phyloP scores from a whole-genome alignment of 164 flowering plant genomes.

The Echeveria elegans region DNA sequence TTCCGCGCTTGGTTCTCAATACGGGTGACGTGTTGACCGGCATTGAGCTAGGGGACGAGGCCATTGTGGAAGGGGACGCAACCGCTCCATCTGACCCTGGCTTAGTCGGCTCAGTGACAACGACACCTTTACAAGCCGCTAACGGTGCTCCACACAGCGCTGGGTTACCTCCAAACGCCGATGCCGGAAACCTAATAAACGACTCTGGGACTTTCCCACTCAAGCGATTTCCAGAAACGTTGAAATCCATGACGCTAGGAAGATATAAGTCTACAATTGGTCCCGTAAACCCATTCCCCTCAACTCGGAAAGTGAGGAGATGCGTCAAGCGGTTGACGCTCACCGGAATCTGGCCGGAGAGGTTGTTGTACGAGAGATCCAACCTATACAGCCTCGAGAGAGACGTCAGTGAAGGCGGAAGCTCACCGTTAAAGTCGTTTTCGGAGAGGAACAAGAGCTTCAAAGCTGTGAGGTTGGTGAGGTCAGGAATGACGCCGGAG shows the following conservation, averaged over 20 bases:
- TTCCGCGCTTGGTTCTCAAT: not conserved
- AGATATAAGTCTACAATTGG: constrained; percentile 30
- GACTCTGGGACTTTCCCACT: constrained; percentile 52
- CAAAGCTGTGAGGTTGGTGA: constrained; percentile 49
- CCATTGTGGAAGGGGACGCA: constrained; percentile 24
- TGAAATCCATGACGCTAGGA: constrained; percentile 53
- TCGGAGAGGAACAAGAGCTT: constrained; percentile 60
- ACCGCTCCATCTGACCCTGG: constrained; percentile 38
- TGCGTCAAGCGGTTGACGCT: constrained; percentile 37
- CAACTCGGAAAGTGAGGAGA: constrained; percentile 62
- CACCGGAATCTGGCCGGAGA: constrained; percentile 53
- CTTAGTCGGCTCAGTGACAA: constrained; percentile 26
- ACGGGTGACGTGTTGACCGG: constrained; percentile 18
- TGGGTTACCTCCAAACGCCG: constrained; percentile 41
- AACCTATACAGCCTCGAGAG: constrained; percentile 54
- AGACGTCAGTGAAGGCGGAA: constrained; percentile 37
- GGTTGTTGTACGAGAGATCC: constrained; percentile 64
- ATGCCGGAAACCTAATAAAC: constrained; percentile 42
- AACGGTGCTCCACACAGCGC: constrained; percentile 65
- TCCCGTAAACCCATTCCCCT: constrained; percentile 57
- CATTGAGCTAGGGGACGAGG: constrained; percentile 43
- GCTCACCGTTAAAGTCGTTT: constrained; percentile 48
- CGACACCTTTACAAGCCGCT: constrained; percentile 22
- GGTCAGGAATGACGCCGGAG: constrained; percentile 49
- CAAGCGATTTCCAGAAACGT: constrained; percentile 56